Evolutionary conservation across 768 basidiomycete species (phyloP).

Genomic region (Psilocybe tampanensis): DNA sequence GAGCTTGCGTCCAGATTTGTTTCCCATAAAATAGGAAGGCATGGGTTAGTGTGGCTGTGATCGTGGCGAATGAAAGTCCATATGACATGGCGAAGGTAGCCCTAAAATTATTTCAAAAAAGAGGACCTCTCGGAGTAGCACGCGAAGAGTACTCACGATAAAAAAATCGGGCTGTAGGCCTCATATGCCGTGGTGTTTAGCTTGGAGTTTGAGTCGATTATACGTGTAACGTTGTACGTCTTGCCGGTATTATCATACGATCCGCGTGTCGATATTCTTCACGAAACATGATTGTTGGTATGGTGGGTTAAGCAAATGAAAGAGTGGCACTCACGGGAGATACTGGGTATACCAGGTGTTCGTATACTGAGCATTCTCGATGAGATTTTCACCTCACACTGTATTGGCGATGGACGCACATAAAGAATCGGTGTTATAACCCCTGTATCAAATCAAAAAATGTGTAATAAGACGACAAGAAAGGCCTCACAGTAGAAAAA

Average conservation of each 20-base stretch:
- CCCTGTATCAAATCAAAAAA: not conserved
- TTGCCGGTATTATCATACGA: conserved; percentile 62
- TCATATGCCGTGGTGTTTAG: conserved; percentile 53
- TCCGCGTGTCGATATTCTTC: conserved; percentile 51
- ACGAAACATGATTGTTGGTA: not conserved
- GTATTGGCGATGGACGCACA: not conserved
- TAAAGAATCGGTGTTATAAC: not conserved
- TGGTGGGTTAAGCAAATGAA: not conserved
- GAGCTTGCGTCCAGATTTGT: conserved; percentile 70
- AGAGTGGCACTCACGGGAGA: conserved; percentile 34
- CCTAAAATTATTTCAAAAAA: no score
- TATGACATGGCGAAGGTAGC: conserved; percentile 66
- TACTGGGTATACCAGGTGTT: conserved; percentile 57
- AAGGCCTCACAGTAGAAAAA: conserved; percentile 56
- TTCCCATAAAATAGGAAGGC: conserved; percentile 72
- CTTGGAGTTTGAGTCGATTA: conserved; percentile 49
- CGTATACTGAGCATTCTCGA: conserved; percentile 41
- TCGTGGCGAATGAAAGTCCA: conserved; percentile 72
- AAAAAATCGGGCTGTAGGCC: conserved; percentile 59
- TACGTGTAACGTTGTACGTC: conserved; percentile 53
- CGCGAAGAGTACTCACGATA: conserved; percentile 26
- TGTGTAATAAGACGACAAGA: not conserved
- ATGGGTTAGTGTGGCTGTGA: conserved; percentile 72
- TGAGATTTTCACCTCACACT: not conserved
- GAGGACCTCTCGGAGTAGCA: not conserved